A percentile compares a stretch with the other conserved stretches of the same genome.
Evolutionary conservation across 495 filamentous ascomycete genomes (phyloP).

Genomic region (Hyaloscypha finlandica): DNA sequence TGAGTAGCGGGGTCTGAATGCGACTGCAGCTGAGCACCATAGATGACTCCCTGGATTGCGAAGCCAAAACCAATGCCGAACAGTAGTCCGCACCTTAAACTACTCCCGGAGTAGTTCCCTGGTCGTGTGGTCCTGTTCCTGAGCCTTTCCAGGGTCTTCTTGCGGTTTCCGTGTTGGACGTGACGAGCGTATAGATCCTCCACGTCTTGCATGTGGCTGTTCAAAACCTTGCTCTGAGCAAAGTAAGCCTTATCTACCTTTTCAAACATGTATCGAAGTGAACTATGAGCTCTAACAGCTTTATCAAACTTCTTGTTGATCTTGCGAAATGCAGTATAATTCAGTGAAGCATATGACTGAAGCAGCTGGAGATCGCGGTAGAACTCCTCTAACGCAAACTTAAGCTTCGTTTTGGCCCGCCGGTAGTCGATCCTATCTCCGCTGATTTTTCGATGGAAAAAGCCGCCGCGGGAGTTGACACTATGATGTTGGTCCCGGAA

Average conservation of each 20-base stretch:
- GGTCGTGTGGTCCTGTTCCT: conserved; percentile 64
- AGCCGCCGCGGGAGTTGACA: conserved; percentile 48
- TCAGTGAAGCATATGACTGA: conserved; percentile 87
- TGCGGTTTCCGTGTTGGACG: conserved; percentile 86
- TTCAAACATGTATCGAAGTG: conserved; percentile 84
- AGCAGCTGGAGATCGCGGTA: conserved; percentile 89
- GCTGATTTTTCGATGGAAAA: conserved; percentile 51
- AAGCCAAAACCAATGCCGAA: conserved; percentile 75
- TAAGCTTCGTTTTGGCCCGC: conserved; percentile 87
- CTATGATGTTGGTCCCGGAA: background rate
- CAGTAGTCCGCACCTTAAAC: conserved; percentile 80
- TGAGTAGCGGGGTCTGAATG: conserved; percentile 46
- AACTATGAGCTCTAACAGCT: conserved; percentile 71
- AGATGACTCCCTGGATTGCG: conserved; percentile 70
- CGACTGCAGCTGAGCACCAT: conserved; percentile 54
- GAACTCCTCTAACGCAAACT: conserved; percentile 85
- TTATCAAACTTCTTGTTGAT: conserved; percentile 99
- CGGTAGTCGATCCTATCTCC: conserved; percentile 70
- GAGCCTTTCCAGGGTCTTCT: conserved; percentile 84
- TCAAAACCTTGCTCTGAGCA: conserved; percentile 80
- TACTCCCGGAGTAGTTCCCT: conserved; percentile 68
- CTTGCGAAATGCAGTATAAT: conserved; percentile 90
- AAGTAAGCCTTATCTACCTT: conserved; percentile 91
- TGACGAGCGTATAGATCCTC: conserved; percentile 93
- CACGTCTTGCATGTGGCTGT: conserved; percentile 72